phyloP scores from a whole-genome alignment of 2,329 filamentous ascomycete genomes.

The Aspergillus bombycis region DNA sequence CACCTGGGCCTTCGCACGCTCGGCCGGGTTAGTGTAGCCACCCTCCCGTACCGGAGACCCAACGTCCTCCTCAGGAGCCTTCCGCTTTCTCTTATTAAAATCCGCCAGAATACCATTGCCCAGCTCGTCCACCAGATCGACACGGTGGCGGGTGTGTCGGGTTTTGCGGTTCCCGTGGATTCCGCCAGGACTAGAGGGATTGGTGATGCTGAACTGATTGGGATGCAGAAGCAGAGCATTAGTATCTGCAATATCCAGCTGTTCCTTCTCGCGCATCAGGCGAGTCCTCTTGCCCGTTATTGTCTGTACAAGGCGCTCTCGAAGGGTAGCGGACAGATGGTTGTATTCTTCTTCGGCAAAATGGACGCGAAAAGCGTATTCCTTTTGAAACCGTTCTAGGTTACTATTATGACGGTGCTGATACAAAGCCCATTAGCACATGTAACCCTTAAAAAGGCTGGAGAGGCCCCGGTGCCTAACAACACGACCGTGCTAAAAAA shows the following conservation, averaged over 20 bases:
- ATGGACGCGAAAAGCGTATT: constrained; percentile 62
- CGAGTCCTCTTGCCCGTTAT: constrained; percentile 61
- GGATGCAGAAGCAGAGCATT: constrained; percentile 67
- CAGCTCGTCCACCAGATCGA: constrained; percentile 56
- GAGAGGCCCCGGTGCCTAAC: background rate
- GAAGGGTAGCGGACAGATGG: constrained; percentile 60
- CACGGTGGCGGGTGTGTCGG: constrained; percentile 62
- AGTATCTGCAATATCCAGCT: constrained; percentile 67
- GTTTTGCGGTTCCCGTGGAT: constrained; percentile 65
- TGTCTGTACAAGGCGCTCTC: constrained; percentile 62
- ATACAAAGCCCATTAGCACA: background rate
- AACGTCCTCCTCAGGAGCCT: constrained; percentile 60
- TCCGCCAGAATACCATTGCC: constrained; percentile 52
- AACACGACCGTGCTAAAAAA: background rate
- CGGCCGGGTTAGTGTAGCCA: constrained; percentile 52
- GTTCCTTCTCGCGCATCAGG: constrained; percentile 67
- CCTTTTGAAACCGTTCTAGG: constrained; percentile 58
- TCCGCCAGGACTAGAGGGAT: constrained; percentile 65
- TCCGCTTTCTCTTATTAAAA: constrained; percentile 61
- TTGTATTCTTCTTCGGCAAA: constrained; percentile 67
- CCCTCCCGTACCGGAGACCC: constrained; percentile 60
- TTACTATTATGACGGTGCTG: constrained; percentile 62
- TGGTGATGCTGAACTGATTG: constrained; percentile 67
- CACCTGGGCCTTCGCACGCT: constrained; percentile 56
- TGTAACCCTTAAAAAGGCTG: background rate